Base-by-base conservation (phyloP, 2,329 filamentous ascomycete species). In the Arthrobotrys pseudoclavata region DNA sequence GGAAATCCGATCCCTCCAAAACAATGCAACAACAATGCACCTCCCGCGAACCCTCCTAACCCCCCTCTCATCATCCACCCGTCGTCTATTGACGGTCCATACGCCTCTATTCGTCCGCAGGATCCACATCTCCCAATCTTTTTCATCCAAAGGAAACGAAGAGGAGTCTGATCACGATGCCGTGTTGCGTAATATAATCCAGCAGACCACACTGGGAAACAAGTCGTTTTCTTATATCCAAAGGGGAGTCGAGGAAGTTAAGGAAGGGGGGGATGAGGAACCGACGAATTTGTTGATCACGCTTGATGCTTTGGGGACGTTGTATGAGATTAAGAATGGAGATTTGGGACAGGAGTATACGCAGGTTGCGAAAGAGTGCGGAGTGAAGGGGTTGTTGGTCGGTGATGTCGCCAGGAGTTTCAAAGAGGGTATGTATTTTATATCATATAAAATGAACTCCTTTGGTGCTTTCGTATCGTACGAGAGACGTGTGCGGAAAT, bases 281-380 rank as follows among this genome's bases (percentile, higher is more conserved):
- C 31, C 55, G 34, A 60, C 37, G 22, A 71, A 72, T 64, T 22
- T 91, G 1, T 83, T 91, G 0, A 82, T 91, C 0, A 89, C 88
- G 76, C 88, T 91, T 66, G 89, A 91, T 81, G 89, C 89, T 3
- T 91, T 90, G 79, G 88, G 87, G n/a, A 91, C 89, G 0, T 84
- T 91, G 1, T 90, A 89, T 82, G 83, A 82, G 10, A 88, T 89
- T 0, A 86, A 84, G 60, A 80, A 81, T 9, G 55, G 12, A 15
- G 83, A 87, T 0, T 85, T 91, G 6, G 83, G 85, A 4, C 81
- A 84, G 64, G 87, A 89, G 79, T 91, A 91, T 81, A 85, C 83
- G 42, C 82, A 85, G 20, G 84, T 87, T 1, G 89, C 88, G 0
- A 82, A 85, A 18, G 82, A 84, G 64, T 85, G 87, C 81, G 88